Evolutionary conservation across 2,329 filamentous ascomycete species (phyloP).

Genomic region (Alternaria arborescens): DNA sequence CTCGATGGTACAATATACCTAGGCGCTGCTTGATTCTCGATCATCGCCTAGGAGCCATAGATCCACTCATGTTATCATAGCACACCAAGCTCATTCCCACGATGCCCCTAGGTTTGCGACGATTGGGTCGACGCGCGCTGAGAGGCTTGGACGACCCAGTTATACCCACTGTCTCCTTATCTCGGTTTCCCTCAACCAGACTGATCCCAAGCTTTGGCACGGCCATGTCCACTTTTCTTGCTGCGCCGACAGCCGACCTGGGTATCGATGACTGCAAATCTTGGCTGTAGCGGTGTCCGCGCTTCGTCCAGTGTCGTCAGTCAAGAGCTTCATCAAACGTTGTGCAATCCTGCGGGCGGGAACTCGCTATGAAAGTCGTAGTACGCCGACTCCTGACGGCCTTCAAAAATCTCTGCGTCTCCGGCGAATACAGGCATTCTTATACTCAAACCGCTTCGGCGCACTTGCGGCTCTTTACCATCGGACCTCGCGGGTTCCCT

Average conservation of each 20-base stretch:
- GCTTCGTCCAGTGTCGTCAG: constrained; percentile 34
- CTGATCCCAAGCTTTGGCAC: constrained; percentile 32
- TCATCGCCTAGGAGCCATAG: constrained; percentile 10
- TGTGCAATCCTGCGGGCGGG: constrained; percentile 10
- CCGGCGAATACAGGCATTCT: constrained; percentile 24
- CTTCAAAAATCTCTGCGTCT: constrained; percentile 16
- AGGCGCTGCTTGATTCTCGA: constrained; percentile 21
- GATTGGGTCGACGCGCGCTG: constrained; percentile 41
- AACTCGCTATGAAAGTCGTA: constrained; percentile 14
- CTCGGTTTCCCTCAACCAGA: constrained; percentile 43
- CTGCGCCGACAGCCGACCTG: constrained; percentile 29
- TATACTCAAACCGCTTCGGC: constrained; percentile 18
- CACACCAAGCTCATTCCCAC: constrained; percentile 26
- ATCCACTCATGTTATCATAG: constrained; percentile 26
- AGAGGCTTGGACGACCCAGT: constrained; percentile 41
- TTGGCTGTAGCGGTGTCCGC: constrained; percentile 24
- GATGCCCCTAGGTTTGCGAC: constrained; percentile 27
- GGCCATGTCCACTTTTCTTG: constrained; percentile 42
- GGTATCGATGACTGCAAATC: constrained; percentile 37
- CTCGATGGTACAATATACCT: constrained; percentile 2
- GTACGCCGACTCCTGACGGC: constrained; percentile 1
- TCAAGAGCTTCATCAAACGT: constrained; percentile 21
- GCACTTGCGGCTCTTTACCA: constrained; percentile 18
- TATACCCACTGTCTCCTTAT: constrained; percentile 48
- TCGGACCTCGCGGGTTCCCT: constrained; percentile 25